Conservation (phyloP, 306 rosid species). For the Begonia masoniana region DNA sequence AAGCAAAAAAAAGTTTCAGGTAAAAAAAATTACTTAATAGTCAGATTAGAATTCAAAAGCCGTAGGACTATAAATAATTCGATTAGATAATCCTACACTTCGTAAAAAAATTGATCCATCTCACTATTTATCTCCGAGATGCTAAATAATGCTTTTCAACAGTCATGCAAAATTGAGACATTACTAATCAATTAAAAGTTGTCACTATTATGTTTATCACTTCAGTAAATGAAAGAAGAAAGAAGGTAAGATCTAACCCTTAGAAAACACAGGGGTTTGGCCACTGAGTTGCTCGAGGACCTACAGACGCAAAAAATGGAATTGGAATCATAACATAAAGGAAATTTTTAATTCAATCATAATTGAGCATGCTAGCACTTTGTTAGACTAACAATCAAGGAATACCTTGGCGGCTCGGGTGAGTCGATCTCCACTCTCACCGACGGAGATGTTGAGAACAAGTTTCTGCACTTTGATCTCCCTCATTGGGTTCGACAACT, state of each 20-base stretch:
- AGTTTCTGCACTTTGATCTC: constrained; percentile 4
- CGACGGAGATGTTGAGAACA: constrained; percentile 3
- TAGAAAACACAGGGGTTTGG: constrained; percentile 59
- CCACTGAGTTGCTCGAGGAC: constrained; percentile 69
- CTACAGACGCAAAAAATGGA: constrained; percentile 11
- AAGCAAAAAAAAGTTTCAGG: too few relatives aligned
- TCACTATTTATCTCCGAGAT: too few relatives aligned
- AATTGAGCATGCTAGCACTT: background rate
- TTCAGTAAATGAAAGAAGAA: background rate
- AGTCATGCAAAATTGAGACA: background rate
- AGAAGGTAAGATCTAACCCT: constrained; percentile 2
- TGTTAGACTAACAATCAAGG: background rate
- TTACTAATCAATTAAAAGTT: background rate
- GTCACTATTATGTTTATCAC: background rate
- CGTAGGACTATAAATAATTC: too few relatives aligned
- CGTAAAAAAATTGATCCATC: too few relatives aligned
- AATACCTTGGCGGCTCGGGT: constrained; percentile 2
- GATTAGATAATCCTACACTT: too few relatives aligned
- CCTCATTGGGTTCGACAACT: constrained; percentile 6
- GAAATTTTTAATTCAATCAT: background rate
- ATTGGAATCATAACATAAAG: background rate
- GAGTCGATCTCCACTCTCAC: constrained; percentile 6
- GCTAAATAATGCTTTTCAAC: background rate
- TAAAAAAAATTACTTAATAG: too few relatives aligned
- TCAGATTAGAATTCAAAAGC: too few relatives aligned